A percentile compares a stretch with the other conserved stretches of the same genome.
phyloP scores from a whole-genome alignment of 2,329 filamentous ascomycete species.

The Alternaria ethzedia region DNA sequence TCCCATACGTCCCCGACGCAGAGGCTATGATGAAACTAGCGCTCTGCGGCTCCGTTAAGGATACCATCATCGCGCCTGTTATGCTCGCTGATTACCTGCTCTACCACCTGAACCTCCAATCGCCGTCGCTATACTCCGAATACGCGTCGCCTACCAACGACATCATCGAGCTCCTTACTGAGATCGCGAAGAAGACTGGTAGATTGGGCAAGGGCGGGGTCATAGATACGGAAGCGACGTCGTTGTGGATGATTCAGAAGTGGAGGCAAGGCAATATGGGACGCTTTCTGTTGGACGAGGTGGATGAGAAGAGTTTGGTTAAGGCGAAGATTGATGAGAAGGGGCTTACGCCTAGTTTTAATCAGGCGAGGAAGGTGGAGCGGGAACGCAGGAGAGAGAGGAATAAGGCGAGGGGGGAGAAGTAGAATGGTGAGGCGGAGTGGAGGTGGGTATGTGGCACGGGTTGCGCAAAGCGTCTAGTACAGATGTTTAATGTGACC shows the following conservation, averaged over 20 bases:
- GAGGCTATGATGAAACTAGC: conserved; percentile 96
- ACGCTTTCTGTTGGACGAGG: conserved; percentile 77
- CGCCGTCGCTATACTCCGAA: conserved; percentile 67
- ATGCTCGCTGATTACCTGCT: conserved; percentile 90
- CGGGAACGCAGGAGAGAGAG: conserved; percentile 58
- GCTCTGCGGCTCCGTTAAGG: conserved; percentile 87
- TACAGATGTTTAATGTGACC: neutral
- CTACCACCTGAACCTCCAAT: conserved; percentile 76
- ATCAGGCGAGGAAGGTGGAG: conserved; percentile 70
- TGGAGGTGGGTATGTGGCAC: neutral
- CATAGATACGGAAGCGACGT: conserved; percentile 74
- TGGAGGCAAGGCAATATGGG: conserved; percentile 83
- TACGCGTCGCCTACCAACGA: conserved; percentile 87
- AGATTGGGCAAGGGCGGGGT: conserved; percentile 75
- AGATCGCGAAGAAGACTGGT: conserved; percentile 76
- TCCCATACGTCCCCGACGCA: conserved; percentile 84
- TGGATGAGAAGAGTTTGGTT: conserved; percentile 67
- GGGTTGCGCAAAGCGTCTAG: neutral
- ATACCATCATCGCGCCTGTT: conserved; percentile 78
- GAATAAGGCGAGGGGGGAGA: conserved; percentile 31
- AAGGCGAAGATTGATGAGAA: conserved; percentile 56
- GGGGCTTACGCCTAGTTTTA: conserved; percentile 63
- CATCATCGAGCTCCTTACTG: conserved; percentile 72
- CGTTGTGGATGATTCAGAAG: conserved; percentile 78
- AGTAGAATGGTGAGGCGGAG: conserved; percentile 1